phyloP scores from a whole-genome alignment of 768 basidiomycete genomes.

The Suillus weaverae region DNA sequence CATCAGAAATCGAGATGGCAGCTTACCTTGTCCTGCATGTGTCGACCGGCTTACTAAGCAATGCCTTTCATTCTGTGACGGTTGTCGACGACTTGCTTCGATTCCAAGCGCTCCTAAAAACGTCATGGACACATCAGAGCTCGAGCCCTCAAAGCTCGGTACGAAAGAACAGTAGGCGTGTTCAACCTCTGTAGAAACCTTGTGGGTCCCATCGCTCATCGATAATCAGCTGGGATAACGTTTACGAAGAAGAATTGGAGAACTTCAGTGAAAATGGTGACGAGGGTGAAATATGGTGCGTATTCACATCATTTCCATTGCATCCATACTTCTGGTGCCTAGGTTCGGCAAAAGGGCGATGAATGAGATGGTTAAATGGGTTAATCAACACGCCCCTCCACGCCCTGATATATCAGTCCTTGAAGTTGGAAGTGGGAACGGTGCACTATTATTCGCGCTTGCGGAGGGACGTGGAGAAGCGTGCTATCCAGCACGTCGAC shows the following conservation, averaged over 20 bases:
- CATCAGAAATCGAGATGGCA: background rate
- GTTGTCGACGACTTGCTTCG: background rate
- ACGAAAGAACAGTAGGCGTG: constrained; percentile 72
- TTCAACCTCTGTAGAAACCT: background rate
- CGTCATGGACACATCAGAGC: constrained; percentile 41
- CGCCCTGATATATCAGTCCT: constrained; percentile 51
- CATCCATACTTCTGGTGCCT: background rate
- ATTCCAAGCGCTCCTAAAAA: background rate
- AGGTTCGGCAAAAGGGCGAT: constrained; percentile 83
- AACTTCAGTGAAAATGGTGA: constrained; percentile 80
- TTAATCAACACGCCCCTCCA: constrained; percentile 52
- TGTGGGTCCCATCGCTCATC: constrained; percentile 2
- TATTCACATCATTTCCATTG: constrained; percentile 1
- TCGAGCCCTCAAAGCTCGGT: constrained; percentile 73
- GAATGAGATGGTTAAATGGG: constrained; percentile 81
- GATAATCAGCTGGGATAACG: constrained; percentile 67
- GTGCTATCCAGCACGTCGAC: constrained; percentile 52
- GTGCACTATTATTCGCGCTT: constrained; percentile 71
- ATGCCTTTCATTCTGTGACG: background rate
- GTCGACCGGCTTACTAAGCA: constrained; percentile 1
- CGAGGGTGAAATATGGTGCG: constrained; percentile 84
- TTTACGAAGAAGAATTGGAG: constrained; percentile 67
- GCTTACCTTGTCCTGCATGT: background rate
- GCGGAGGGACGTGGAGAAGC: constrained; percentile 43
- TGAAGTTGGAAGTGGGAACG: constrained; percentile 83